These are phyloP conservation scores for Cylindrotheca fusiformis DNA, from an alignment of 108 stramenopile genomes.

Conservation along the genomic window DNA sequence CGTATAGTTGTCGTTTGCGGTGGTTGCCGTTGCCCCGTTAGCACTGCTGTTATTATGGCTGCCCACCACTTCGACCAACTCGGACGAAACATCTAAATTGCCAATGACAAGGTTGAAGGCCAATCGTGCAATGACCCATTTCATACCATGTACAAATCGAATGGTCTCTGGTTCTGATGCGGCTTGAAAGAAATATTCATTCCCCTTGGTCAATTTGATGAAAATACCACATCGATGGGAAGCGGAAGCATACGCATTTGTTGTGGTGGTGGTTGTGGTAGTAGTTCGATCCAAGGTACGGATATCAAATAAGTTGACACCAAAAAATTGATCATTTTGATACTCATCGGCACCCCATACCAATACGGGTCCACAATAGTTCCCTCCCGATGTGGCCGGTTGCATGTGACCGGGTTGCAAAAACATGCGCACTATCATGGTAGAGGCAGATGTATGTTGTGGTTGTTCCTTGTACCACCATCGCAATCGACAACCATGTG, in stretches of 20 bases:
- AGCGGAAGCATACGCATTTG: conserved; percentile 22
- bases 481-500: background rate
- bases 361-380: conserved; percentile 33
- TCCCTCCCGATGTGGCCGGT: conserved; percentile 7
- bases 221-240: conserved; percentile 42
- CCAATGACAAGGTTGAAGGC: conserved; percentile 55
- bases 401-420: background rate
- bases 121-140: conserved; percentile 50
- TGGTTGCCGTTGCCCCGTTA: background rate
- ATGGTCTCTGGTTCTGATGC: conserved; percentile 24
- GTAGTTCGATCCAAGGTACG: conserved; percentile 35
- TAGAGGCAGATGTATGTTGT: background rate
- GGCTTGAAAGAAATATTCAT: conserved; percentile 40
- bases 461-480: background rate
- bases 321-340: conserved; percentile 9
- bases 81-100: conserved; percentile 36
- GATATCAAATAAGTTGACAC: conserved; percentile 52
- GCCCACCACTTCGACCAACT: conserved; percentile 29
- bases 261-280: no score
- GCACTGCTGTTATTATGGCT: background rate
- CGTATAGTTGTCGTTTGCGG: background rate
- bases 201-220: conserved; percentile 19
- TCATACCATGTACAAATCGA: conserved; percentile 47
- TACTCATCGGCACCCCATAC: conserved; percentile 32
- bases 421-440: background rate